Evolutionary conservation across 2,329 filamentous ascomycete genomes (phyloP).

Genomic region (Endocalyx cinctus): DNA sequence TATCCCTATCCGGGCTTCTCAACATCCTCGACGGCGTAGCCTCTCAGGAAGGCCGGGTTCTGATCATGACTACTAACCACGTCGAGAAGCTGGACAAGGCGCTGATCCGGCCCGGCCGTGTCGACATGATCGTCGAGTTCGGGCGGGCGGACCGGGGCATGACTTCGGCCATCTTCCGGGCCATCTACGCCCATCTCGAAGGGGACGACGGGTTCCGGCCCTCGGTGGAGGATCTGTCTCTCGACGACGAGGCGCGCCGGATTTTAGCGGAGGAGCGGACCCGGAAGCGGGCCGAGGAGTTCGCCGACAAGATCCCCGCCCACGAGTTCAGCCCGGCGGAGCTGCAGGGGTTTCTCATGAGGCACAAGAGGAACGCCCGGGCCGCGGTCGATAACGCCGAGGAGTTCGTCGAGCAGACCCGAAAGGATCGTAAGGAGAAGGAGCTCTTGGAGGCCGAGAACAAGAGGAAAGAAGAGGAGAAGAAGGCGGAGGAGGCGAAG

Average conservation of each 20-base stretch:
- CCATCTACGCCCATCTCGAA: slow-evolving; percentile 51
- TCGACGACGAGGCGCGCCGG: slow-evolving; percentile 24
- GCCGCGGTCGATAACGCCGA: slow-evolving; percentile 42
- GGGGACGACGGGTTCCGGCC: slow-evolving; percentile 36
- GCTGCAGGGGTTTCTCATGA: slow-evolving; percentile 54
- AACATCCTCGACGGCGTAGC: slow-evolving; percentile 76
- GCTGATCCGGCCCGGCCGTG: slow-evolving; percentile 56
- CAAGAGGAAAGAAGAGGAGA: slow-evolving; percentile 23
- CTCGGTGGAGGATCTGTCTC: slow-evolving; percentile 13
- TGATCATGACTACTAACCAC: slow-evolving; percentile 65
- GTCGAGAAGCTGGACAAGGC: slow-evolving; percentile 58
- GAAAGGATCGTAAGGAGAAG: slow-evolving; percentile 35
- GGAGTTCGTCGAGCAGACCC: slow-evolving; percentile 45
- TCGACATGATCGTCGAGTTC: slow-evolving; percentile 58
- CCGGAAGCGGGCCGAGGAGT: slow-evolving; percentile 36
- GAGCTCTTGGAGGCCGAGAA: slow-evolving; percentile 28
- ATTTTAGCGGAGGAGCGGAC: slow-evolving; percentile 24
- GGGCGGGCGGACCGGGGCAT: slow-evolving; percentile 49
- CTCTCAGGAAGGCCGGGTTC: slow-evolving; percentile 57
- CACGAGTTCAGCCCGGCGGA: slow-evolving; percentile 57
- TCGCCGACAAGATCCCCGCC: slow-evolving; percentile 46
- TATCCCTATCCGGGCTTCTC: slow-evolving; percentile 72
- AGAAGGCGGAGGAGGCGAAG: slow-evolving; percentile 21
- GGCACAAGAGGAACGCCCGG: slow-evolving; percentile 48
- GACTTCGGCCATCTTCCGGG: slow-evolving; percentile 50